Evolutionary conservation across 1,284 basidiomycete genomes (phyloP).

Genomic region (Tremellales sp.): DNA sequence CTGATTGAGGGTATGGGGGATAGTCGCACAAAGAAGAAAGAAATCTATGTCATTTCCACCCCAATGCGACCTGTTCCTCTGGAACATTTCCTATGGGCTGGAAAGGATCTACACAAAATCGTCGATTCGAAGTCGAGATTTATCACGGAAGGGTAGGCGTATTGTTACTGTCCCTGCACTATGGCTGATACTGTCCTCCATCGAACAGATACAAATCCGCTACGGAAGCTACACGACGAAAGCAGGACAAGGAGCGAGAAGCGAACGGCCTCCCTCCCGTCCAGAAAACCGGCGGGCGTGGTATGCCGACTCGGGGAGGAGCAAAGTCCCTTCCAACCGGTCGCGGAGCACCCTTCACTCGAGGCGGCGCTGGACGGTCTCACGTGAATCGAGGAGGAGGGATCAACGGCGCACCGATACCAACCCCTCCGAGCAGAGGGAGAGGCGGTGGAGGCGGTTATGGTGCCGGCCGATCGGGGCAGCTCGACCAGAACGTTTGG

Average conservation of each 20-base stretch:
- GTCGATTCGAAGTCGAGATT: slow-evolving; percentile 82
- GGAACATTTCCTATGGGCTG: slow-evolving; percentile 95
- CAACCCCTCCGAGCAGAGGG: slow-evolving; percentile 49
- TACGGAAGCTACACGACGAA: slow-evolving; percentile 77
- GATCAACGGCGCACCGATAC: slow-evolving; percentile 28
- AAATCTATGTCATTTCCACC: slow-evolving; percentile 98
- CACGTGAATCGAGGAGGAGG: slow-evolving; percentile 45
- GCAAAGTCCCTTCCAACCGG: slow-evolving; percentile 44
- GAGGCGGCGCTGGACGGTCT: slow-evolving; percentile 36
- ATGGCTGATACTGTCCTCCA: slow-evolving; percentile 1
- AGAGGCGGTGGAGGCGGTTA: slow-evolving; percentile 57
- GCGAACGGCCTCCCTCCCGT: slow-evolving; percentile 82
- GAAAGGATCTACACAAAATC: slow-evolving; percentile 86
- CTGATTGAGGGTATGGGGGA: background rate
- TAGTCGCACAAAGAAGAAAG: slow-evolving; percentile 97
- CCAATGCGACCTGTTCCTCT: slow-evolving; percentile 93
- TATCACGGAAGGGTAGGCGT: slow-evolving; percentile 62
- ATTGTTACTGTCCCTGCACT: slow-evolving; percentile 5
- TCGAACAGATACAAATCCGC: slow-evolving; percentile 75
- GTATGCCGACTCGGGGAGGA: slow-evolving; percentile 55
- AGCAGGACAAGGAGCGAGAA: slow-evolving; percentile 97
- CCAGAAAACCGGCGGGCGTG: slow-evolving; percentile 72
- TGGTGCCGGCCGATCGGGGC: slow-evolving; percentile 55
- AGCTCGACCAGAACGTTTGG: slow-evolving; percentile 86
- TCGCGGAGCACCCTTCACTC: slow-evolving; percentile 37